phyloP scores from a whole-genome alignment of 2,329 filamentous ascomycete species.

The Colletotrichum truncatum region DNA sequence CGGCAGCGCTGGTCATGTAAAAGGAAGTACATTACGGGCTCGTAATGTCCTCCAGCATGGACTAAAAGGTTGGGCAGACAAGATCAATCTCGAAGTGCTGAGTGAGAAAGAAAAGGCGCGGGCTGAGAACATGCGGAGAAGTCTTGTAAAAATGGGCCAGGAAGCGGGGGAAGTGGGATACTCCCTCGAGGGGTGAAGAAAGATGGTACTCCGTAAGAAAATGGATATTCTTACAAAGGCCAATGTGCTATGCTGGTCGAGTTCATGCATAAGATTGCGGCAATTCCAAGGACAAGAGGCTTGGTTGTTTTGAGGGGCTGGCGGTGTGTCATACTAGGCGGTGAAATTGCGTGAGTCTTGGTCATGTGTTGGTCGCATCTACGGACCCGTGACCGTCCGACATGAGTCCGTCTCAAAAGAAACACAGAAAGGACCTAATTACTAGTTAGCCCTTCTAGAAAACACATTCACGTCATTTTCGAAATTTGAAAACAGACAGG shows the following conservation, averaged over 20 bases:
- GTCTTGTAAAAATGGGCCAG: constrained; percentile 69
- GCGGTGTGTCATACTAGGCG: constrained; percentile 27
- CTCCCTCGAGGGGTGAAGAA: constrained; percentile 56
- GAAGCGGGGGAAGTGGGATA: constrained; percentile 71
- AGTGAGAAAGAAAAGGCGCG: constrained; percentile 51
- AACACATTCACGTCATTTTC: not conserved
- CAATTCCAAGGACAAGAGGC: constrained; percentile 17
- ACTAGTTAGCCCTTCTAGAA: not conserved
- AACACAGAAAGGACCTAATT: no score
- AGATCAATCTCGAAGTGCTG: constrained; percentile 63
- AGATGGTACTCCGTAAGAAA: constrained; percentile 7
- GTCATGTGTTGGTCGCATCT: constrained; percentile 21
- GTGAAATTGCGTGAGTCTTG: constrained; percentile 13
- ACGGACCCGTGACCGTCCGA: not conserved
- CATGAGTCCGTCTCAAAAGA: not conserved
- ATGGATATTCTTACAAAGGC: constrained; percentile 7
- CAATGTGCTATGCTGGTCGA: not conserved
- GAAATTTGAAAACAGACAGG: not conserved
- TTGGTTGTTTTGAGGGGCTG: not conserved
- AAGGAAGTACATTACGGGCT: constrained; percentile 64
- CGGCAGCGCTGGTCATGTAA: constrained; percentile 72
- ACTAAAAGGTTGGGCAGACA: constrained; percentile 71
- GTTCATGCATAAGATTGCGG: not conserved
- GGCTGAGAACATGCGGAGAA: constrained; percentile 71
- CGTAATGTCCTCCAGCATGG: constrained; percentile 82